Conservation (phyloP, 1,284 basidiomycete species). For the Moesziomyces antarcticus region DNA sequence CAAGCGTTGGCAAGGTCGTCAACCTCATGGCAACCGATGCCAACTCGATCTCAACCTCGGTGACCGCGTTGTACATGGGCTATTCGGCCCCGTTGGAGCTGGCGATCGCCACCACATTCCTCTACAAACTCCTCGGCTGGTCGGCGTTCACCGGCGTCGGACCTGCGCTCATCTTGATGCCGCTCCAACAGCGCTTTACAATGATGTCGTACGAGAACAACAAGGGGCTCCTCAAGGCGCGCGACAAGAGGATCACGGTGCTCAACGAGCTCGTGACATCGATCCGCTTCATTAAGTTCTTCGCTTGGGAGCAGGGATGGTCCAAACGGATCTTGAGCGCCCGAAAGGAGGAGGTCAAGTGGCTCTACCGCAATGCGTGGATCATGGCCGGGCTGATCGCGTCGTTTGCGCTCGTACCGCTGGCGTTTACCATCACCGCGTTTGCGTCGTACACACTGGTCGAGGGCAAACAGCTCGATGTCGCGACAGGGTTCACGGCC, state of each 20-base stretch:
- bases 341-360: slow-evolving; percentile 33
- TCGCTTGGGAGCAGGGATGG: slow-evolving; percentile 52
- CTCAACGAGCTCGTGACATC: slow-evolving; percentile 51
- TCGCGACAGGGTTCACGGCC: slow-evolving; percentile 52
- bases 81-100: slow-evolving; percentile 49
- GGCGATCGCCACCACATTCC: slow-evolving; percentile 40
- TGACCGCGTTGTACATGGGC: slow-evolving; percentile 22
- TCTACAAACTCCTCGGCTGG: slow-evolving; percentile 54
- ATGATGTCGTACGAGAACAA: slow-evolving; percentile 16
- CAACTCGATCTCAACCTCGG: slow-evolving; percentile 13
- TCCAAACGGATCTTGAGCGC: slow-evolving; percentile 25
- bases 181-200: slow-evolving; percentile 37
- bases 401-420: slow-evolving; percentile 35
- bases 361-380: slow-evolving; percentile 7
- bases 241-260: slow-evolving; percentile 40
- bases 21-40: slow-evolving; percentile 42
- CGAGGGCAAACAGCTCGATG: slow-evolving; percentile 36
- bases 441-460: slow-evolving; percentile 53
- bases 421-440: slow-evolving; percentile 37
- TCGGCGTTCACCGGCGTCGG: slow-evolving; percentile 47
- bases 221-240: slow-evolving; percentile 18
- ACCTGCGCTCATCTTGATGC: slow-evolving; percentile 35
- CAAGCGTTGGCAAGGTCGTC: slow-evolving; percentile 47
- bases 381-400: slow-evolving; percentile 13
- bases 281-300: slow-evolving; percentile 59